A percentile compares a stretch with the other conserved stretches of the same genome.
Conservation (phyloP, 2,329 filamentous ascomycete species). For the Penicillium glabrum region DNA sequence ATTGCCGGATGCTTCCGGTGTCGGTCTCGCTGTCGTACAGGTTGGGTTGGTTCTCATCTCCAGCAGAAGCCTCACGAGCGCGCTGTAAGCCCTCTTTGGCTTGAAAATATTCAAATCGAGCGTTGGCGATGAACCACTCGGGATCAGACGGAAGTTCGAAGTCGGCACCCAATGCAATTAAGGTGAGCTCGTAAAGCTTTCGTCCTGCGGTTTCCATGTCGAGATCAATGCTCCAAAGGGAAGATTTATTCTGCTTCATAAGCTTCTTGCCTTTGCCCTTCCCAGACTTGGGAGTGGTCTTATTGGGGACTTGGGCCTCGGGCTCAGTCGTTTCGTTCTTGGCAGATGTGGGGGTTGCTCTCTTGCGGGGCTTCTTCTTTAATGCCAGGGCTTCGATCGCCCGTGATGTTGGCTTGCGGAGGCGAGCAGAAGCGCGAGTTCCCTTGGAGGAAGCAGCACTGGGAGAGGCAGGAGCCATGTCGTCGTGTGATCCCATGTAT, state of each 20-base stretch:
- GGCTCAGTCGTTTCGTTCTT: not conserved
- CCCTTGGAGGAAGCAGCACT: constrained; percentile 16
- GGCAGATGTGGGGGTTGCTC: not conserved
- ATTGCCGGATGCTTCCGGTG: not conserved
- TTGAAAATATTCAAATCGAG: not conserved
- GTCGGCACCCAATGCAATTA: constrained; percentile 7
- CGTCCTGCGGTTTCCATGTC: constrained; percentile 3
- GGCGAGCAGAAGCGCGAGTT: constrained; percentile 26
- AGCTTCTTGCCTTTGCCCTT: constrained; percentile 1
- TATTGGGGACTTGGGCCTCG: not conserved
- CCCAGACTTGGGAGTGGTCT: not conserved
- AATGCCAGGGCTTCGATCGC: constrained; percentile 28
- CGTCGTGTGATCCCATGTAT: constrained; percentile 13
- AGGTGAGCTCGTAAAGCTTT: constrained; percentile 9
- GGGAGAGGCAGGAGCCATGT: constrained; percentile 13
- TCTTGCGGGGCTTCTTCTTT: constrained; percentile 14
- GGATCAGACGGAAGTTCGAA: constrained; percentile 10
- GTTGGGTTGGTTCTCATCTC: not conserved
- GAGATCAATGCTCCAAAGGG: constrained; percentile 4
- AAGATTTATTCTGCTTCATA: not conserved
- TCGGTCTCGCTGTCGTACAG: constrained; percentile 1
- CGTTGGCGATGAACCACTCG: constrained; percentile 2
- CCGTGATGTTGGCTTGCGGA: constrained; percentile 31
- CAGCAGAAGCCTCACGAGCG: not conserved
- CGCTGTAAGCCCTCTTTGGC: not conserved